A percentile compares a stretch with the other conserved stretches of the same genome.
These are phyloP conservation scores for Wolfiporia cocos DNA, from an alignment of 1,284 basidiomycete species.

Conservation along the genomic window DNA sequence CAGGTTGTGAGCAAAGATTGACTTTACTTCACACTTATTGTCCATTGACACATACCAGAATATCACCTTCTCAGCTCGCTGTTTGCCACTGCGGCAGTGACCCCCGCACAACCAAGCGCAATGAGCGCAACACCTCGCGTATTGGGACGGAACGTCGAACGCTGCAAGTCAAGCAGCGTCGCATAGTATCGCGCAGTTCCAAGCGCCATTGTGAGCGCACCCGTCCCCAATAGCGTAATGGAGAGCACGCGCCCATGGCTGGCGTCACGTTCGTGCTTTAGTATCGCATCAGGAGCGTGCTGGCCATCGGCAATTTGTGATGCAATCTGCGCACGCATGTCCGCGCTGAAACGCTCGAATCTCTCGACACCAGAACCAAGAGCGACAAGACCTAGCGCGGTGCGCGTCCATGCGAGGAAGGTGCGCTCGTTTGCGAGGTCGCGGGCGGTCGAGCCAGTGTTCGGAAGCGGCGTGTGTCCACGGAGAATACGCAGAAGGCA, in stretches of 20 bases:
- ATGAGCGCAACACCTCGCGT: constrained; percentile 1
- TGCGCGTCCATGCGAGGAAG: constrained; percentile 2
- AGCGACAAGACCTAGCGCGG: constrained; percentile 1
- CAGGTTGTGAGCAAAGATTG: too few relatives aligned
- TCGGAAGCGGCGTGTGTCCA: constrained; percentile 1
- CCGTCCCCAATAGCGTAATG: neutral
- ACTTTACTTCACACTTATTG: too few relatives aligned
- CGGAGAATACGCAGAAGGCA: too few relatives aligned
- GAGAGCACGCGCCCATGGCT: constrained; percentile 1
- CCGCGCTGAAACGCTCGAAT: constrained; percentile 1
- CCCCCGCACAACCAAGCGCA: neutral
- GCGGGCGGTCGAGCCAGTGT: constrained; percentile 3
- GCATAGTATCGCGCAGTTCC: constrained; percentile 2
- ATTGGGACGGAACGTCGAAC: neutral
- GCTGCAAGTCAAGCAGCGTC: constrained; percentile 1
- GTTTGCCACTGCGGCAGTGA: neutral
- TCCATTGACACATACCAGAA: too few relatives aligned
- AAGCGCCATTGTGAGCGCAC: neutral
- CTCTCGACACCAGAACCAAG: constrained; percentile 1
- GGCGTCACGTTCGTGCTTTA: too few relatives aligned
- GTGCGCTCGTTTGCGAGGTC: constrained; percentile 4
- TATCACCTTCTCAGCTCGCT: constrained; percentile 1
- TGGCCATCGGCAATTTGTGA: neutral
- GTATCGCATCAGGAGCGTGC: neutral
- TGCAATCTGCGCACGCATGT: neutral